A percentile compares a stretch with the other conserved stretches of the same genome.
phyloP scores from a whole-genome alignment of 2,329 filamentous ascomycete genomes.

The Talaromyces marneffei region DNA sequence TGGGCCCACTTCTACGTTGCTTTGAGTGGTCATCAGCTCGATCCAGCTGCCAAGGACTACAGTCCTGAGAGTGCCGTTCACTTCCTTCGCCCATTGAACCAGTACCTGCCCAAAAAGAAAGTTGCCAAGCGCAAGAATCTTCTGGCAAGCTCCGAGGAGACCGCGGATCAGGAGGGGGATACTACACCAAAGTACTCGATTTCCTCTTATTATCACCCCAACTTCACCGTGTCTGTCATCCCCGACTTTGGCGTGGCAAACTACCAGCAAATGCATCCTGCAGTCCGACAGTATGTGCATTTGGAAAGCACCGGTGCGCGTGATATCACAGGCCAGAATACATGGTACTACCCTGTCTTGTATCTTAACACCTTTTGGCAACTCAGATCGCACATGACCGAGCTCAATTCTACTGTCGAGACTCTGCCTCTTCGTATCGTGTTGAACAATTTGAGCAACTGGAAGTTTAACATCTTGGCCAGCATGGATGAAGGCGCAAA shows the following conservation, averaged over 20 bases:
- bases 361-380: conserved; percentile 98
- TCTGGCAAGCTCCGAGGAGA: conserved; percentile 52
- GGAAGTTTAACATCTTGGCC: conserved; percentile 84
- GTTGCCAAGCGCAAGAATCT: conserved; percentile 80
- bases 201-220: conserved; percentile 88
- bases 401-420: conserved; percentile 83
- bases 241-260: conserved; percentile 68
- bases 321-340: conserved; percentile 77
- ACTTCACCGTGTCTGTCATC: conserved; percentile 82
- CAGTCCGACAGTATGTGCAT: conserved; percentile 68
- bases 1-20: conserved; percentile 93
- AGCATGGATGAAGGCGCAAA: conserved; percentile 84
- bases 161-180: conserved; percentile 45
- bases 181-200: conserved; percentile 61
- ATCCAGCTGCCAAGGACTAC: conserved; percentile 67
- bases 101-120: conserved; percentile 90
- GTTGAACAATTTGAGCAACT: conserved; percentile 72
- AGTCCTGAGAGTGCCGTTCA: conserved; percentile 72
- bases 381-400: conserved; percentile 80
- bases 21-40: conserved; percentile 66
- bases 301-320: conserved; percentile 75
- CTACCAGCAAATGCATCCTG: conserved; percentile 63
- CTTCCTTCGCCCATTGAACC: conserved; percentile 78
- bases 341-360: conserved; percentile 87
- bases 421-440: conserved; percentile 76